phyloP scores from a whole-genome alignment of 2,329 filamentous ascomycete genomes.

The Calonectria pteridis region DNA sequence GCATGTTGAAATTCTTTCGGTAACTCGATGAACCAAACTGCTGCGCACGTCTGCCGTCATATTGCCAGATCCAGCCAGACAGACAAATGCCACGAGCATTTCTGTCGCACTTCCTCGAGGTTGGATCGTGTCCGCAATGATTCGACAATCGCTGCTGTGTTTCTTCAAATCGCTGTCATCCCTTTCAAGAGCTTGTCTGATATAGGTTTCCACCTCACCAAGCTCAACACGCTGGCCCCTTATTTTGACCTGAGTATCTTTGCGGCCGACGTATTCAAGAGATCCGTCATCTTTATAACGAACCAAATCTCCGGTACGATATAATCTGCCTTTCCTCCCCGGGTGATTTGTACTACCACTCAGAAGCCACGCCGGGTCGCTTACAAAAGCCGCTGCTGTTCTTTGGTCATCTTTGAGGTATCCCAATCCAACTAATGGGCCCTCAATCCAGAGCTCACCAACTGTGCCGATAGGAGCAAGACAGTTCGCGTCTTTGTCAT shows the following conservation, averaged over 20 bases:
- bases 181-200: not conserved
- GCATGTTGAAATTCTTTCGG: not conserved
- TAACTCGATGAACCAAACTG: not conserved
- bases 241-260: not conserved
- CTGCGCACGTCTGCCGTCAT: not conserved
- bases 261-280: not conserved
- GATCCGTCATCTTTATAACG: not conserved
- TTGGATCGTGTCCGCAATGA: not conserved
- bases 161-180: not conserved
- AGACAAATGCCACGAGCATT: not conserved
- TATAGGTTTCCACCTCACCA: not conserved
- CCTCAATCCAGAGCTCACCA: not conserved
- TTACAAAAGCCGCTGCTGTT: not conserved
- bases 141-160: not conserved
- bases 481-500: not conserved
- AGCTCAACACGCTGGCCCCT: not conserved
- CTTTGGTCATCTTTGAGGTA: not conserved
- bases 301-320: not conserved
- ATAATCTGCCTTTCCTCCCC: not conserved
- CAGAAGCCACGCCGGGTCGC: not conserved
- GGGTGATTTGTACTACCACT: not conserved
- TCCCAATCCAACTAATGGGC: not conserved
- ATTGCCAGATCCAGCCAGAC: not conserved
- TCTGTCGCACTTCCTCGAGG: not conserved
- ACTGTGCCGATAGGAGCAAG: not conserved